A percentile compares a stretch with the other conserved stretches of the same genome.
Conservation (phyloP, 805 yeast genomes). For the Metschnikowia lochheadii region DNA sequence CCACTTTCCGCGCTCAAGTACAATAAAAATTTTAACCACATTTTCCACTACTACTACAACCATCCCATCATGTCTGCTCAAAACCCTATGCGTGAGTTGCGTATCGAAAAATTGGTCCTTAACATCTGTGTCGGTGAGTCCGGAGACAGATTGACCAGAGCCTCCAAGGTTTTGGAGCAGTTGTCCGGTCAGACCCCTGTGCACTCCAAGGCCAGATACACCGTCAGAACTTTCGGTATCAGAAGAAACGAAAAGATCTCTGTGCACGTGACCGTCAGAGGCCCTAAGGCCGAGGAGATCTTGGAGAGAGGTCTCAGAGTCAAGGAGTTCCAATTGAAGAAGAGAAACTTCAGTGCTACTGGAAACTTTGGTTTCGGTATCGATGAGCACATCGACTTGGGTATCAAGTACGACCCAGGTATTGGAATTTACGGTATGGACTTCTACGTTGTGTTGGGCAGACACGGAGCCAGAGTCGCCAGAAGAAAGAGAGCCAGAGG, state of each 20-base stretch:
- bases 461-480: constrained; percentile 98
- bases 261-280: constrained; percentile 98
- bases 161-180: constrained; percentile 99
- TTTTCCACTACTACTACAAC: constrained; percentile 7
- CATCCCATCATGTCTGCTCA: constrained; percentile 40
- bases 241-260: constrained; percentile 99
- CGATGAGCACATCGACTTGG: constrained; percentile 98
- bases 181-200: constrained; percentile 99
- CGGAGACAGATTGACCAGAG: constrained; percentile 99
- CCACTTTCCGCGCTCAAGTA: constrained; percentile 7
- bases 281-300: constrained; percentile 98
- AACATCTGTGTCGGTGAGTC: constrained; percentile 99
- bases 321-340: constrained; percentile 96
- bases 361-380: constrained; percentile 99
- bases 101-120: constrained; percentile 98
- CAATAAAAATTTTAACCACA: constrained; percentile 7
- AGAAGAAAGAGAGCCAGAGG: constrained; percentile 96
- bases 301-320: constrained; percentile 99
- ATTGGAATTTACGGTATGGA: constrained; percentile 99
- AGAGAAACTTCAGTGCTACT: constrained; percentile 94
- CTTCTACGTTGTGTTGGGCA: constrained; percentile 98
- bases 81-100: constrained; percentile 98
- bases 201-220: constrained; percentile 99
- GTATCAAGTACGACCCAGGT: constrained; percentile 99
- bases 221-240: constrained; percentile 99